Percentiles rank a stretch among this genome's conserved stretches.
phyloP scores from a whole-genome alignment of 257 asterid species.

The Jaltomata sinuosa region DNA sequence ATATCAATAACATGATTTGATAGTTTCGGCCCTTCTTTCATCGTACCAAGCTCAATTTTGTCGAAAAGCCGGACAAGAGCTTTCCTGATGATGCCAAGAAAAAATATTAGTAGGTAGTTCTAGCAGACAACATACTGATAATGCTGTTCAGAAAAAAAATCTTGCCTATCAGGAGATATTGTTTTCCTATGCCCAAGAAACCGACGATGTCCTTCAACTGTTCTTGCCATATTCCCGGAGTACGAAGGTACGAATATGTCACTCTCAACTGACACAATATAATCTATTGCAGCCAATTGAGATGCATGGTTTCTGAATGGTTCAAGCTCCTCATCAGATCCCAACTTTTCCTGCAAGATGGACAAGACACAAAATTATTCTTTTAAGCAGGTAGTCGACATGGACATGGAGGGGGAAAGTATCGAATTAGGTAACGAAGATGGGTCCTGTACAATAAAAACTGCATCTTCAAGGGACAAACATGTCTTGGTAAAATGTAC shows the following conservation, averaged over 20 bases:
- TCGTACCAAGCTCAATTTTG: slow-evolving; percentile 56
- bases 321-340: slow-evolving; percentile 62
- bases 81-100: slow-evolving; percentile 37
- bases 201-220: slow-evolving; percentile 98
- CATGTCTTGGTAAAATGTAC: background rate
- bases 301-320: slow-evolving; percentile 82
- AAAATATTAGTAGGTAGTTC: background rate
- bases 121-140: background rate
- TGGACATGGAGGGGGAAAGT: background rate
- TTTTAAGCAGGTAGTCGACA: background rate
- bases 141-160: background rate
- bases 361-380: background rate
- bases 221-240: slow-evolving; percentile 92
- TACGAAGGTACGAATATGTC: slow-evolving; percentile 85
- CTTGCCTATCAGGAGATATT: slow-evolving; percentile 76
- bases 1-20: slow-evolving; percentile 44
- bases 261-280: slow-evolving; percentile 88
- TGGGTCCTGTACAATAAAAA: background rate
- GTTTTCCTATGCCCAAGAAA: slow-evolving; percentile 85
- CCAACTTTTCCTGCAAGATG: slow-evolving; percentile 64
- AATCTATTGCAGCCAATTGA: slow-evolving; percentile 94
- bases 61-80: slow-evolving; percentile 74
- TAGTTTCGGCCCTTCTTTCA: slow-evolving; percentile 55
- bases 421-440: background rate
- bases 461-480: background rate